Evolutionary conservation across 345 rosid species (phyloP), one percentile per base, ranked within the genome.

Genomic region (Eucalyptus tenuipes): DNA sequence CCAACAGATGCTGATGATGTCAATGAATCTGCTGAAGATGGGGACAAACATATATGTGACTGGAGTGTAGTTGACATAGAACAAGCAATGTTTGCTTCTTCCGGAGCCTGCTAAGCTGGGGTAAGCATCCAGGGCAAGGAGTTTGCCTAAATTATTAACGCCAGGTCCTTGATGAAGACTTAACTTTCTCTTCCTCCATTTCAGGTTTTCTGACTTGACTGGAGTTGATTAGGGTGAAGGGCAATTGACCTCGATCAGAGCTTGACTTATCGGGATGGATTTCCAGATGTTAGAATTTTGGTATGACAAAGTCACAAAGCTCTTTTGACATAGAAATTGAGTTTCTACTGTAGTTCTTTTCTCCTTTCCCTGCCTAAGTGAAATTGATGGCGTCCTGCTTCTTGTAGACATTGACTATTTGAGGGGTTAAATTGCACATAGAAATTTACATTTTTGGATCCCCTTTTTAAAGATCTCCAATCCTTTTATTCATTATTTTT

Each of bases 51-150:
- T 91, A 91, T 94, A 94, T 92, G 95, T 89, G 55, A 87, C 89
- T 97, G 99, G 99, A 93, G 93, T 93, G 97, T 97, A 84, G 99
- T 97, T 89, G 99, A 98, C 88, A 91, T 98, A 90, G 99, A 91
- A 98, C 98, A 33, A 98, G 98, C 88, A 98, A 98, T 92, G 98
- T 87, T 91, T 98, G 85, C 98, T 98, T 55, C 99, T 96, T 90
- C 99, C 96, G 88, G 96, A 95, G 93, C 97, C 92, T 93, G 55
- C 55, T 52, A 52, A 96, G 93, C 96, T 92, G 79, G 99, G 99
- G 99, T 97, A 90, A 91, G 90, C 86, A 91, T 90, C 92, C 89
- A 82, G 91, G 88, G 89, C 88, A 94, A 45, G 85, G 87, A 82
- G 42, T 40, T 87, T 29, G 29, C 53, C 7, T 86, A 66, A 14